Evolutionary conservation across 495 filamentous ascomycete species (phyloP), one percentile per base, ranked within the genome.

Genomic region (Geoglossum glabrum): DNA sequence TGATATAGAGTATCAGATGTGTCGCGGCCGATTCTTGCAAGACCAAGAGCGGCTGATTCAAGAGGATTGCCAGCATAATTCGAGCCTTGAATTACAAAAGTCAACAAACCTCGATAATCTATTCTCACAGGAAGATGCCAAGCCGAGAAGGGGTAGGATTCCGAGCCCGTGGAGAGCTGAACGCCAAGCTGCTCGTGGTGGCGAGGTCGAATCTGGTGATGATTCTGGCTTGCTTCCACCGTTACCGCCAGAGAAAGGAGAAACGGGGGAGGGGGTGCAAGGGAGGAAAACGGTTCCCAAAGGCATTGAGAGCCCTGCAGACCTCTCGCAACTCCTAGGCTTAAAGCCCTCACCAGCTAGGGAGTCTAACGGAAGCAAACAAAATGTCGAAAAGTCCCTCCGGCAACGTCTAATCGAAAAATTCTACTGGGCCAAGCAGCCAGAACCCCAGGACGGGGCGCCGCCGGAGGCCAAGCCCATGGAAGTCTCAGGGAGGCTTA

Each of bases 161-260:
- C 72, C 71, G 11, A 69, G 67, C 27, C 72, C 72, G 1, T 74
- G 72, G 72, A 69, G 61, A 46, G 69, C 69, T 19, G 63, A 66
- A 0, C 63, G 59, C 43, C 55, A 69, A 56, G 67, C 71, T 54
- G 23, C 61, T 9, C 72, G 70, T 50, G 66, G 62, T 21, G 40
- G 23, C 23, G 40, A 45, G n/a, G 40, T 45, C 10, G n/a, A 21
- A 19, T 13, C 40, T 45, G n/a, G 4, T 13, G n/a, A 45, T 13
- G 40, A 45, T 21, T 45, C 40, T 5, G n/a, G n/a, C n/a, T 11
- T 56, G 54, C 54, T 25, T 17, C 36, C 19, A 13, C 25, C n/a
- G 30, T 23, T 21, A 5, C 49, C 23, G 26, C 28, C 36, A 40
- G 49, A 8, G 30, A 26, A 28, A 52, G 25, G 15, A 52, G 23